These are phyloP conservation scores for Metarhizium brunneum DNA, from an alignment of 2,329 filamentous ascomycete genomes.

Conservation along the genomic window DNA sequence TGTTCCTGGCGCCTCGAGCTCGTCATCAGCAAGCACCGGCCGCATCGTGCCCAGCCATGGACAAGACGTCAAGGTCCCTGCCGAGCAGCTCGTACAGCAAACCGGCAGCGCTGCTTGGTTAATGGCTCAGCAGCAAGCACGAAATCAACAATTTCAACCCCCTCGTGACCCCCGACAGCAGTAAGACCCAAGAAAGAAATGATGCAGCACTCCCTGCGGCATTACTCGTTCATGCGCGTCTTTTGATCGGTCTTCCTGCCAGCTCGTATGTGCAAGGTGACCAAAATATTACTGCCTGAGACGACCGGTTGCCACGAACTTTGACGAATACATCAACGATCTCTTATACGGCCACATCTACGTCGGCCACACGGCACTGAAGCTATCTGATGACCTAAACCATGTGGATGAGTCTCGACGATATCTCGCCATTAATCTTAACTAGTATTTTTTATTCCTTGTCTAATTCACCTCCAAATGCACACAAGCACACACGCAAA, in stretches of 20 bases:
- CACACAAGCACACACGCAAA: background rate
- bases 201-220: background rate
- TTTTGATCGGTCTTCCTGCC: background rate
- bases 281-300: background rate
- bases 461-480: background rate
- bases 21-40: constrained; percentile 10
- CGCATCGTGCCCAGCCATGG: constrained; percentile 11
- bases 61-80: constrained; percentile 52
- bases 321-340: constrained; percentile 3
- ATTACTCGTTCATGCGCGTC: background rate
- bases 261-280: background rate
- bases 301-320: background rate
- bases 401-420: background rate
- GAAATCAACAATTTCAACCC: constrained; percentile 29
- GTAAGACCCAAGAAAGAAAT: background rate
- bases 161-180: constrained; percentile 34
- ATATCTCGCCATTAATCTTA: background rate
- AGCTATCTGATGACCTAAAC: background rate
- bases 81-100: constrained; percentile 47
- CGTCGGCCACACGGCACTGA: background rate
- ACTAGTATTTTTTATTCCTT: background rate
- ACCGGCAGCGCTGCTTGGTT: constrained; percentile 42
- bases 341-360: background rate
- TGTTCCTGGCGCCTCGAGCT: constrained; percentile 37
- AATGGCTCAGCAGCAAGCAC: constrained; percentile 35